Conservation (phyloP, 495 filamentous ascomycete genomes). For the Penicillium verhagenii region DNA sequence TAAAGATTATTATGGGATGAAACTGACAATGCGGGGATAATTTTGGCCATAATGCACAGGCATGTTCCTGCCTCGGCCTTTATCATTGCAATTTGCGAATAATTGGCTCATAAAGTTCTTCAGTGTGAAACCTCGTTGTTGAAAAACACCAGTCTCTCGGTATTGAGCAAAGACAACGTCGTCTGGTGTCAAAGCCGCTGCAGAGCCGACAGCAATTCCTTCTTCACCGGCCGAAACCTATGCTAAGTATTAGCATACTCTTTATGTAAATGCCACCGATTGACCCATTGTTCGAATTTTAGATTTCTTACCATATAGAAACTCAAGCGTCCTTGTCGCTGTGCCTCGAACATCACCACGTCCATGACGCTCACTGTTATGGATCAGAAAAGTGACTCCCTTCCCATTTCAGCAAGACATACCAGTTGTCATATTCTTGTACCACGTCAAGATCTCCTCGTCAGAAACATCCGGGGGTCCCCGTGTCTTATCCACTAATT, state of each 20-base stretch:
- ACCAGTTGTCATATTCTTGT: conserved; percentile 67
- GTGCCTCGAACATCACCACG: conserved; percentile 88
- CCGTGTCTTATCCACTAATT: conserved; percentile 68
- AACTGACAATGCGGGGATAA: conserved; percentile 73
- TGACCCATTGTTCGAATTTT: too few relatives aligned
- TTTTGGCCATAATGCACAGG: conserved; percentile 92
- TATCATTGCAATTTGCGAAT: conserved; percentile 84
- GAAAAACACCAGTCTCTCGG: conserved; percentile 86
- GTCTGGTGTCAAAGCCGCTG: conserved; percentile 73
- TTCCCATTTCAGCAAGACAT: conserved; percentile 6
- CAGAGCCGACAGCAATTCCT: conserved; percentile 85
- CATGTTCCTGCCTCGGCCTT: conserved; percentile 89
- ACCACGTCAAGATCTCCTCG: conserved; percentile 65
- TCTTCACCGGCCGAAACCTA: conserved; percentile 91
- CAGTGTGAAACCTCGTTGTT: conserved; percentile 84
- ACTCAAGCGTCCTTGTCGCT: conserved; percentile 75
- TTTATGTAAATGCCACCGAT: neutral
- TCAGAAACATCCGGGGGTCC: conserved; percentile 60
- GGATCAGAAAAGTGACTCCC: conserved; percentile 6
- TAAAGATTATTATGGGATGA: neutral
- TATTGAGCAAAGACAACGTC: conserved; percentile 96
- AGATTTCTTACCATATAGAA: conserved; percentile 81
- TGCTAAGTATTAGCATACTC: neutral
- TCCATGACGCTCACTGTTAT: conserved; percentile 82
- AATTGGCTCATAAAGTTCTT: conserved; percentile 93